Evolutionary conservation across 352 stramenopile species (phyloP).

Genomic region (Thraustochytrium sp.): DNA sequence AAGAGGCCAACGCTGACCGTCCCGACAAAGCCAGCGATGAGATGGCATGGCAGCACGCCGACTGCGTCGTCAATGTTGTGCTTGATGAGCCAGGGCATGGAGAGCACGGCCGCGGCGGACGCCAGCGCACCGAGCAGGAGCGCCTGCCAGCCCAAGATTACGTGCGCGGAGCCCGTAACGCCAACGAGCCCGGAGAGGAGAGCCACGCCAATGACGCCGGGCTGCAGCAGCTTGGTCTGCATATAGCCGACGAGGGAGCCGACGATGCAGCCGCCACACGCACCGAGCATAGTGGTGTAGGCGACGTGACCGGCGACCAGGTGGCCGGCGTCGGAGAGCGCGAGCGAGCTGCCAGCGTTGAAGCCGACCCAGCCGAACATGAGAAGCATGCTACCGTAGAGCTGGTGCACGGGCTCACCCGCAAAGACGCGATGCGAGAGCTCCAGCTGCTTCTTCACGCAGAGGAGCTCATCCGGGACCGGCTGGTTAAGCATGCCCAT

Average conservation of each 20-base stretch:
- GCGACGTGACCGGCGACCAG: background rate
- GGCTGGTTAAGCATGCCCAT: slow-evolving; percentile 2
- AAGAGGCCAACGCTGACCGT: slow-evolving; percentile 11
- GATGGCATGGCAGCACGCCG: background rate
- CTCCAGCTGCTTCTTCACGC: slow-evolving; percentile 9
- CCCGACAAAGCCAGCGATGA: background rate
- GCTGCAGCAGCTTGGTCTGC: background rate
- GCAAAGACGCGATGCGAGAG: slow-evolving; percentile 41
- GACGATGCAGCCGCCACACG: background rate
- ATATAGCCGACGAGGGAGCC: background rate
- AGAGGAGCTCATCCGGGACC: background rate
- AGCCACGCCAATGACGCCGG: background rate
- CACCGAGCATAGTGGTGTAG: slow-evolving; percentile 30
- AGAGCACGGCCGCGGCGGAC: background rate
- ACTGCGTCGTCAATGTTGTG: slow-evolving; percentile 42
- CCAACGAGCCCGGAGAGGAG: slow-evolving; percentile 19
- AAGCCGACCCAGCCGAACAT: slow-evolving; percentile 42
- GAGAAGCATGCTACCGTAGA: slow-evolving; percentile 36
- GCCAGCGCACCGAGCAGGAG: background rate
- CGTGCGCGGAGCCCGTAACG: background rate
- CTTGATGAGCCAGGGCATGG: background rate
- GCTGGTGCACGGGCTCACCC: background rate
- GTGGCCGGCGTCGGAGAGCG: background rate
- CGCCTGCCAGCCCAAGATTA: background rate
- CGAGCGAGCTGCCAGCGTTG: slow-evolving; percentile 31